phyloP scores from a whole-genome alignment of 208 protist species.

The Strigomonas oncopelti region DNA sequence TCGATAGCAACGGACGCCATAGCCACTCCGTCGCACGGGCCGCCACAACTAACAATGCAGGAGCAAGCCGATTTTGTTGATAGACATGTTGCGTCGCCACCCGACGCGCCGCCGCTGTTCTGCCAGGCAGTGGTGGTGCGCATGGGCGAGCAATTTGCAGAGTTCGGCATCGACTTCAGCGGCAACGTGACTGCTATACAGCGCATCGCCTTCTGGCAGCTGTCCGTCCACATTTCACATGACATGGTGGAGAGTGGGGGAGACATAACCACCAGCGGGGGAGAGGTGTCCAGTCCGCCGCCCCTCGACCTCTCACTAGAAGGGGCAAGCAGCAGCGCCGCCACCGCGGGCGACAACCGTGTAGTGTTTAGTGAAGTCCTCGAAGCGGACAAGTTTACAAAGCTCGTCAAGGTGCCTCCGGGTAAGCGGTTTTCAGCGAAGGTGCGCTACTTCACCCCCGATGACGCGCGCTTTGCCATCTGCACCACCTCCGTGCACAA shows the following conservation, averaged over 20 bases:
- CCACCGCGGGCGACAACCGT: not conserved
- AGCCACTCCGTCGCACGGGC: no score
- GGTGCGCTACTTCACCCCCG: slow-evolving; percentile 44
- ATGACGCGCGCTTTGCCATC: not conserved
- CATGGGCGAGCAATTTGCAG: slow-evolving; percentile 84
- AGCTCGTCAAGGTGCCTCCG: slow-evolving; percentile 81
- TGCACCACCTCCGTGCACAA: not conserved
- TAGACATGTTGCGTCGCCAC: not conserved
- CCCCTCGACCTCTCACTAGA: not conserved
- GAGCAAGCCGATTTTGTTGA: not conserved
- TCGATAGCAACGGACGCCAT: no score
- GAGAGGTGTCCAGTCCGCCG: not conserved
- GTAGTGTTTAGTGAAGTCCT: slow-evolving; percentile 47
- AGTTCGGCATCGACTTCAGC: slow-evolving; percentile 53
- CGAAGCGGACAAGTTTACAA: slow-evolving; percentile 35
- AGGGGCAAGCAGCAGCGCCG: not conserved
- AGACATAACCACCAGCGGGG: not conserved
- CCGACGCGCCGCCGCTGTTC: slow-evolving; percentile 31
- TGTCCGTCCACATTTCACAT: slow-evolving; percentile 31
- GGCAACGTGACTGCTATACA: not conserved
- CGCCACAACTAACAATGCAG: not conserved
- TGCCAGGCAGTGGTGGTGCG: slow-evolving; percentile 81
- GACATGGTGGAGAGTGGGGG: not conserved
- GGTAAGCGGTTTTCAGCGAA: slow-evolving; percentile 22
- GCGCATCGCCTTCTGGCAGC: slow-evolving; percentile 34